Conservation (phyloP, 768 basidiomycete genomes). For the Rhodotorula babjevae region DNA sequence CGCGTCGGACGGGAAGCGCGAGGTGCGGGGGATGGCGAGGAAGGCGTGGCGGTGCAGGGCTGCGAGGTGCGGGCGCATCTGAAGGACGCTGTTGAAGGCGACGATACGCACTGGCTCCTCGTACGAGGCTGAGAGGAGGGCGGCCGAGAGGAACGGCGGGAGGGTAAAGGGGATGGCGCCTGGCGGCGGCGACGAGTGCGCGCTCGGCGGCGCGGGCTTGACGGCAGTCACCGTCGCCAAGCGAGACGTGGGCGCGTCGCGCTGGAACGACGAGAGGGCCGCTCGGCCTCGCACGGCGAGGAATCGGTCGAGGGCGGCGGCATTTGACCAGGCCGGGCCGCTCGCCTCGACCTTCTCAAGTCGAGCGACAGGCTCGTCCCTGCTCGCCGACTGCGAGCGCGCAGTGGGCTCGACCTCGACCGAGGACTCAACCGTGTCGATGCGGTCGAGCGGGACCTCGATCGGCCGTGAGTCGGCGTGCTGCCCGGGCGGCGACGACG, state of each 20-base stretch:
- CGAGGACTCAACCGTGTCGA: too few relatives aligned
- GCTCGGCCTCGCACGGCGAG: background rate
- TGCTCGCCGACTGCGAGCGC: too few relatives aligned
- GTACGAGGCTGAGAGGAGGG: background rate
- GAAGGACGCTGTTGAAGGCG: background rate
- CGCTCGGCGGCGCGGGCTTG: too few relatives aligned
- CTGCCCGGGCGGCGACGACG: too few relatives aligned
- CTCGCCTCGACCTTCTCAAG: background rate
- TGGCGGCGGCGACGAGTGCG: constrained; percentile 1
- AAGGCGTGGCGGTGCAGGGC: background rate
- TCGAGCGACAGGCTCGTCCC: background rate
- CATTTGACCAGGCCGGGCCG: background rate
- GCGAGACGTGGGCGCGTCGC: too few relatives aligned
- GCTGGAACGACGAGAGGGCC: too few relatives aligned
- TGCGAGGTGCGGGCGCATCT: background rate
- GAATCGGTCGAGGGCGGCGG: constrained; percentile 4
- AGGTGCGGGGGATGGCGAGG: background rate
- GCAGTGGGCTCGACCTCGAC: too few relatives aligned
- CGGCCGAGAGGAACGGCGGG: background rate
- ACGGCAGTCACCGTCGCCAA: too few relatives aligned
- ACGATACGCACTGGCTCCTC: background rate
- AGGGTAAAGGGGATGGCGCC: background rate
- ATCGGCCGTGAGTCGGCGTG: background rate
- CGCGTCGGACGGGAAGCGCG: background rate
- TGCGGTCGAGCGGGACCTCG: too few relatives aligned